Evolutionary conservation across 1,139 yeast genomes (phyloP), one percentile per base, ranked within the genome.

Genomic region (Pichia sp.): DNA sequence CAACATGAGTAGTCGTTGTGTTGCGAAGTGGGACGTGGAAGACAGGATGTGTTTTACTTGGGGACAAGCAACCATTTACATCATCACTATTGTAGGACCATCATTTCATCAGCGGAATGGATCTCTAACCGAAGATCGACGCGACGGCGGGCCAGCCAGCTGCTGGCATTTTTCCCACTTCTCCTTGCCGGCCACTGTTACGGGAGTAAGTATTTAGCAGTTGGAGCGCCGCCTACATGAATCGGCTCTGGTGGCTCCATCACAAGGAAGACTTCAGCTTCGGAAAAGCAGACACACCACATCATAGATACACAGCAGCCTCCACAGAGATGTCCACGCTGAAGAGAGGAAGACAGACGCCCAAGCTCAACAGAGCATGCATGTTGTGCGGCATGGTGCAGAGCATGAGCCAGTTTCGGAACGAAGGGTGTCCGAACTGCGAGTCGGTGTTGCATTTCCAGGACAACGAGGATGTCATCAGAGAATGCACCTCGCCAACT

Each of bases 381-480:
- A 89, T 93, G 97, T 80, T 93, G 58, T 93, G 99, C 72, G 99
- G 97, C 8, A 80, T 92, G 58, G 88, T 93, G 58, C 96, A 89
- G 67, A 82, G 93, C 10, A 79, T 83, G 70, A 76, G 77, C 62
- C 68, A 81, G 65, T 93, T 92, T 68, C 81, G 87, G 52, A 84
- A 83, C 55, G 81, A 82, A 29, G 98, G 98, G 10, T 93, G 99
- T 71, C 99, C 99, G n/a, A 93, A 93, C 74, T 93, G 99, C 73
- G 98, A 90, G 66, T 84, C 93, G 55, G 85, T 91, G 48, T 76
- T 87, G 65, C 86, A 84, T 60, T 84, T 85, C 67, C 66, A 65
- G 31, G 93, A 87, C 64, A 84, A 85, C 54, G 98, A 90, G 55
- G 84, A 87, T 27, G 82, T 89, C 47, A 87, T 86, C 33, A 87